Evolutionary conservation across 257 asterid species (phyloP), one percentile per base, ranked within the genome.

Genomic region (Solanum chaucha): DNA sequence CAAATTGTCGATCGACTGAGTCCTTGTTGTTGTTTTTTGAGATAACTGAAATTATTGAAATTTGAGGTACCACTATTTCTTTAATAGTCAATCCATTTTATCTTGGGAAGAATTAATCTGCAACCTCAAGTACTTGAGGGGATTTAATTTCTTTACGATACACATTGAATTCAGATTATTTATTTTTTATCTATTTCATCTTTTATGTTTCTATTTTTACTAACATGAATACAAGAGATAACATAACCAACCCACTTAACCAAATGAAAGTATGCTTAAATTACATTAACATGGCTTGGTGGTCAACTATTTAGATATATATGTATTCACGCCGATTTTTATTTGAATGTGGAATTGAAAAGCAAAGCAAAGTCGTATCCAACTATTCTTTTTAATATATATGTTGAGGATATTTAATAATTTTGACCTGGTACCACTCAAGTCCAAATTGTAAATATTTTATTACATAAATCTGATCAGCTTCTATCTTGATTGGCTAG

Each of bases 371-470:
- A 81, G 85, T 48, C 20, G 28, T 81, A 59, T 81, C 41, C 28
- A 46, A 46, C 85, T 80, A 46, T 8, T 46, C 15, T 26, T 80
- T 80, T 80, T 17, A 15, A 4, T 13, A 13, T 2, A 26, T 84
- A 12, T 10, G 36, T 34, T 30, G 7, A 13, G 5, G 48, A 73
- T 40, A 64, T 74, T 15, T 24, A 74, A 64, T 58, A 84, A 61
- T 86, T 83, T 61, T 7, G 88, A 51, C 85, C 75, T 81, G 87
- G 84, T n/a, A 40, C 80, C 72, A 86, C 64, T 81, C 86, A 59
- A 88, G 88, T 88, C 88, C 88, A 86, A 70, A 2, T 88, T 86
- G 87, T 88, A 15, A 35, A 82, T 86, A 81, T 68, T 81, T 86
- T 88, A 58, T 9, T 26, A 19, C 51, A 41, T 20, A 61, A 71